A percentile compares a stretch with the other conserved stretches of the same genome.
Conservation (phyloP, 768 basidiomycete species). For the Daedalea quercina region DNA sequence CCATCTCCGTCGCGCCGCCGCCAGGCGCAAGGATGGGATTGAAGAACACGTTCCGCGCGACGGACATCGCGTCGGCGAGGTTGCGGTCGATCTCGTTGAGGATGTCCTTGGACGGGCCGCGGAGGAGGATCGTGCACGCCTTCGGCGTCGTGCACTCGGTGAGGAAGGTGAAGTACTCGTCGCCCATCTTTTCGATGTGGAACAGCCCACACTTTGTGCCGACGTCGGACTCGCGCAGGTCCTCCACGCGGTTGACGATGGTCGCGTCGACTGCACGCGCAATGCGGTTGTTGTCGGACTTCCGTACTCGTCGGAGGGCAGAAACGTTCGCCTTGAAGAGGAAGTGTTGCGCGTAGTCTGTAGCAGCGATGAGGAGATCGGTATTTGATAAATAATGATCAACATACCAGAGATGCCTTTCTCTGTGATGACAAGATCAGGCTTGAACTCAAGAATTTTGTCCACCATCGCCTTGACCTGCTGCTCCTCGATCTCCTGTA, state of each 20-base stretch:
- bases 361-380: background rate
- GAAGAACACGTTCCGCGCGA: constrained; percentile 95
- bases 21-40: constrained; percentile 92
- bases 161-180: constrained; percentile 99
- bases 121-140: constrained; percentile 96
- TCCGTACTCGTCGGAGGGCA: constrained; percentile 95
- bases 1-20: constrained; percentile 98
- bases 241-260: constrained; percentile 95
- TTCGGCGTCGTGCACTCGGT: constrained; percentile 87
- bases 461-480: constrained; percentile 86
- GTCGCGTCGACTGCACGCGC: constrained; percentile 94
- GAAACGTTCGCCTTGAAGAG: constrained; percentile 84
- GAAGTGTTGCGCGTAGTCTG: constrained; percentile 91
- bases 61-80: constrained; percentile 94
- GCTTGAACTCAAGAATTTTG: constrained; percentile 86
- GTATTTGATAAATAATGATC: background rate
- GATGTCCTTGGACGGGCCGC: constrained; percentile 97
- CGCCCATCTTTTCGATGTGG: constrained; percentile 94
- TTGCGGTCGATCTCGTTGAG: constrained; percentile 98
- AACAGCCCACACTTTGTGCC: constrained; percentile 95
- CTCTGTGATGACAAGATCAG: constrained; percentile 92
- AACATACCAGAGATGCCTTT: constrained; percentile 91
- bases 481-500: constrained; percentile 94
- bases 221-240: constrained; percentile 85
- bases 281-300: constrained; percentile 98